Evolutionary conservation across 164 flowering plant genomes (phyloP).

Genomic region (grape (Vitis vinifera)): ASM3070453v1 NC_081805.1:1853501-1854000

Average conservation of each 20-base stretch:
- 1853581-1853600: constrained; percentile 58
- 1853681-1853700: not conserved
- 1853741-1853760: constrained; percentile 80
- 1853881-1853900: constrained; percentile 32
- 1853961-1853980: constrained; percentile 33
- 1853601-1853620: constrained; percentile 67
- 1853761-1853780: constrained; percentile 52
- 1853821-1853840: not conserved
- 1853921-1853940: constrained; percentile 19
- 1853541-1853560: constrained; percentile 88
- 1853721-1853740: constrained; percentile 42
- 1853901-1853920: constrained; percentile 27
- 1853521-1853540: constrained; percentile 70
- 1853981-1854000: not conserved
- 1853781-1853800: constrained; percentile 51
- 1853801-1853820: constrained; percentile 53
- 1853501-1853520: not conserved
- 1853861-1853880: not conserved
- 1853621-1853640: constrained; percentile 61
- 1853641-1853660: constrained; percentile 25
- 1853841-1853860: not conserved
- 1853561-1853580: constrained; percentile 70
- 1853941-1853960: constrained; percentile 80
- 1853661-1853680: not conserved
- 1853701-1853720: constrained; percentile 57